Evolutionary conservation across 169 alveolate species (phyloP).

Genomic region (Babesia gibsoni): DNA sequence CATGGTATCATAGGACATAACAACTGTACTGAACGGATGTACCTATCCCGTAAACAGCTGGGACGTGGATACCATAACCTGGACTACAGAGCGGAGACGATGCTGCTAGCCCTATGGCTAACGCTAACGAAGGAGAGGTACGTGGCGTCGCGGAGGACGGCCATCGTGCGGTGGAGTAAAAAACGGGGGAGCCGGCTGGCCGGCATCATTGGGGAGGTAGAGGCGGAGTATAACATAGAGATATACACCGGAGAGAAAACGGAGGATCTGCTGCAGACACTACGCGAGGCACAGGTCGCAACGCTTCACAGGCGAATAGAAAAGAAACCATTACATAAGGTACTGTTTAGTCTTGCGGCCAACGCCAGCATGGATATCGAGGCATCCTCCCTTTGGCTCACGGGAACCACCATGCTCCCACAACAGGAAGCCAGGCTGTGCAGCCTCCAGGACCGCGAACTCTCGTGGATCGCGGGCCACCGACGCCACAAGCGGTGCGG

Average conservation of each 20-base stretch:
- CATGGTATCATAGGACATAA: not conserved
- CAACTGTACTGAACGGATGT: not conserved
- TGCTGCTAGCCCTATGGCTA: not conserved
- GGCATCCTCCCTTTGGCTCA: not conserved
- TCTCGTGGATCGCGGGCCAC: no score
- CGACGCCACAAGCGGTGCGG: no score
- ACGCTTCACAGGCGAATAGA: not conserved
- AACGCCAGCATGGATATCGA: not conserved
- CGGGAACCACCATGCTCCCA: no score
- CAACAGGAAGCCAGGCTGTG: no score
- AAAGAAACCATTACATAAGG: not conserved
- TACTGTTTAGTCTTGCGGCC: not conserved
- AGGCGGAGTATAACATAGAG: not conserved
- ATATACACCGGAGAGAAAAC: not conserved
- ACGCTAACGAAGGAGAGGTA: not conserved
- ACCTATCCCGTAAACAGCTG: not conserved
- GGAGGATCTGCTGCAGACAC: not conserved
- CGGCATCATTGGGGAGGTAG: not conserved
- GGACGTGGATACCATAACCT: not conserved
- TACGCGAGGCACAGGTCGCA: not conserved
- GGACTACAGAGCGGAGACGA: not conserved
- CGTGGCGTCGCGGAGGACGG: not conserved
- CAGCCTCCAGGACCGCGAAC: no score
- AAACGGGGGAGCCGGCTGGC: not conserved
- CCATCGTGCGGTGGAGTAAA: not conserved